Evolutionary conservation across 768 basidiomycete species (phyloP), one percentile per base, ranked within the genome.

Genomic region (Lepiota brunneoincarnata): DNA sequence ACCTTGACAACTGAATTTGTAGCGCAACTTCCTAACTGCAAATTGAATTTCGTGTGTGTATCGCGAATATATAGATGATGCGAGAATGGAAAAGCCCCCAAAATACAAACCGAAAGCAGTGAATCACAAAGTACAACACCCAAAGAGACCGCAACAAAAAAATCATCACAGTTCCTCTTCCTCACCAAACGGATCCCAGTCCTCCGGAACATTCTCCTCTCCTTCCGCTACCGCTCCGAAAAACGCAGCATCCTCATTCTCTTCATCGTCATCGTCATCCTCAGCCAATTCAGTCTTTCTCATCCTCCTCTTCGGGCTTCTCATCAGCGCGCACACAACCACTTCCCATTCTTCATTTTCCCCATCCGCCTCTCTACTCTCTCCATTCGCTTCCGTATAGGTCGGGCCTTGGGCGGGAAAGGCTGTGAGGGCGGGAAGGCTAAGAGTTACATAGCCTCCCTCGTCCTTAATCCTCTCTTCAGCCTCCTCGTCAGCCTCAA

Each of bases 331-430:
- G 47, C 63, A 28, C 64, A 66, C 59, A 71, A 59, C 65, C 66
- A 71, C 34, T 58, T 63, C 38, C 59, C 62, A 56, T 61, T 70
- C 62, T 69, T 72, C 59, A 63, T 63, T 60, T 60, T 70, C 55
- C 49, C 63, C 57, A 64, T 61, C 56, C 59, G 41, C 48, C 57
- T 67, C 59, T 64, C 63, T 42, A 66, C 51, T 43, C 63, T 57
- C 47, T 67, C 61, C 58, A 72, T 67, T 50, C 72, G 67, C 63
- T 74, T 59, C 20, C 74, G 66, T 46, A 72, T 69, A 37, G 65
- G 67, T 51, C 73, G 67, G 41, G 67, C 66, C 38, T 66, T 66
- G 6, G 67, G 67, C n/a, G 78, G 78, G 6, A 75, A 73, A 24
- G 76, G 75, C n/a, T 5, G 76, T 76, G 21, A 62, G 59, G 59